Evolutionary conservation across 73 alveolate species (phyloP), one percentile per base, ranked within the genome.

Genomic region (Paramecium pentaurelia): DNA sequence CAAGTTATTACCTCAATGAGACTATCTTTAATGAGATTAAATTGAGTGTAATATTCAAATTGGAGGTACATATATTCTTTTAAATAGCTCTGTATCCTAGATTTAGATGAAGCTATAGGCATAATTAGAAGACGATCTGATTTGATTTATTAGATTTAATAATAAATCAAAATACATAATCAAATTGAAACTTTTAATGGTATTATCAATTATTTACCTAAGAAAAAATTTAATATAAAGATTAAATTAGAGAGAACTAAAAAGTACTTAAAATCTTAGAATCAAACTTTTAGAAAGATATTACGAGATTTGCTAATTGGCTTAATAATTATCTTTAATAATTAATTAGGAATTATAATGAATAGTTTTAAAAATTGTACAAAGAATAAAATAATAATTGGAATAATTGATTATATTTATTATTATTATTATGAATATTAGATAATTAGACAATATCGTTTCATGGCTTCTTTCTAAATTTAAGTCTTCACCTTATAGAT

Each of bases 361-460:
- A 37, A 37, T 25, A 36, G 9, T 73, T 73, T 37, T 37, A 40
- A 38, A 40, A 73, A 73, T 22, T 73, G 40, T 73, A 40, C 27
- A 38, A 30, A 40, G 87, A 73, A 73, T 38, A 73, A 38, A 34
- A 73, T 22, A 34, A 38, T 6, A 73, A 37, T 22, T 73, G 87
- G 87, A 36, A 38, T 38, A 34, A 73, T 11, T 64, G 84, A 64
- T 32, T 64, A 64, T 34, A 64, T 34, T 64, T 64, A 30, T 64
- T 32, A 59, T 64, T 32, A 59, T 11, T 59, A 64, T 32, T 64
- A 64, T 80, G 91, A 80, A 80, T 80, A 80, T 80, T 45, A 80
- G 91, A 80, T 47, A 80, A 80, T 40, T 80, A 42, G 91, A 80
- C 20, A 25, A 25, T 22, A 80, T 80, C 37, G 49, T 80, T 80